A percentile compares a stretch with the other conserved stretches of the same genome.
These are phyloP conservation scores for Xylaria sp. DNA, from an alignment of 2,329 filamentous ascomycete genomes.

Conservation along the genomic window DNA sequence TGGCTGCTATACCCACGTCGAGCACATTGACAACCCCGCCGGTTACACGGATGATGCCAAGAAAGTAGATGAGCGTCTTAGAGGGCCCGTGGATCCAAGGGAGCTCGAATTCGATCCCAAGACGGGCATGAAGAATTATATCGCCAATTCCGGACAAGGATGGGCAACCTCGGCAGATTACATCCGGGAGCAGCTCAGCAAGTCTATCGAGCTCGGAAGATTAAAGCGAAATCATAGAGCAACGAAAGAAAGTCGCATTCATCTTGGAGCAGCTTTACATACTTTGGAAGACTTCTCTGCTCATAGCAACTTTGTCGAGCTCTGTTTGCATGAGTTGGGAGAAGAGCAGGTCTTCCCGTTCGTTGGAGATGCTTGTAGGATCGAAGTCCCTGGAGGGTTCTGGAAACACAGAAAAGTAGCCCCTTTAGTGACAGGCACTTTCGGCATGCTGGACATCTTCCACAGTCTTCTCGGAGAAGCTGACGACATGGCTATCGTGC, in stretches of 20 bases:
- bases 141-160: slow-evolving; percentile 46
- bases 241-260: slow-evolving; percentile 44
- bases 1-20: slow-evolving; percentile 61
- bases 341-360: slow-evolving; percentile 64
- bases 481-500: slow-evolving; percentile 49
- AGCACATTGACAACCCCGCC: slow-evolving; percentile 64
- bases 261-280: slow-evolving; percentile 63
- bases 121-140: slow-evolving; percentile 52
- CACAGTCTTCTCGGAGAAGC: slow-evolving; percentile 49
- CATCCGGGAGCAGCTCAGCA: slow-evolving; percentile 44
- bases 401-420: slow-evolving; percentile 56
- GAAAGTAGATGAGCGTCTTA: slow-evolving; percentile 46
- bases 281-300: slow-evolving; percentile 66
- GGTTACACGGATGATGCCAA: slow-evolving; percentile 48
- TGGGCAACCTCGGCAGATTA: slow-evolving; percentile 49
- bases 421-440: slow-evolving; percentile 65
- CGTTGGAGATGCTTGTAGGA: slow-evolving; percentile 55
- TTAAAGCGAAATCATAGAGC: slow-evolving; percentile 37
- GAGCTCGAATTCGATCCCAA: slow-evolving; percentile 49
- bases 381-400: slow-evolving; percentile 51
- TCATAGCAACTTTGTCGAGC: slow-evolving; percentile 66
- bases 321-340: slow-evolving; percentile 63
- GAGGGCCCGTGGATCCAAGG: slow-evolving; percentile 46
- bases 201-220: slow-evolving; percentile 46
- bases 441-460: slow-evolving; percentile 56